These are phyloP conservation scores for Fragaria ananassa DNA, from an alignment of 306 rosid genomes.

Conservation along the genomic window DNA sequence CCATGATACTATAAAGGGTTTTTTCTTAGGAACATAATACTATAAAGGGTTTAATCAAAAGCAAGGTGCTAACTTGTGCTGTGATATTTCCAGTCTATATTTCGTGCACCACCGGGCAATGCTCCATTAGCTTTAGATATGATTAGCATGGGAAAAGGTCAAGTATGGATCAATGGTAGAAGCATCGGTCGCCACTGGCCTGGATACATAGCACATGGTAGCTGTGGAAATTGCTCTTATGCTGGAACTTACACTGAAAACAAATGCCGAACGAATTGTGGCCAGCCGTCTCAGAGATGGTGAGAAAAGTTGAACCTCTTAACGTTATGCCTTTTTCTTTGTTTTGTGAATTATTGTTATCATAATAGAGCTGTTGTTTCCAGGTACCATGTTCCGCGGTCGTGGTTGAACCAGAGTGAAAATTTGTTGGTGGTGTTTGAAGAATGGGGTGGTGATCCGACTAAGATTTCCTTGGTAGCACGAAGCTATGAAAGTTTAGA, in stretches of 20 bases:
- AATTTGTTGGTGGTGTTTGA: conserved; percentile 79
- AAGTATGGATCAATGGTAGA: conserved; percentile 76
- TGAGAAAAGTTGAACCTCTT: conserved; percentile 33
- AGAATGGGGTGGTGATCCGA: conserved; percentile 90
- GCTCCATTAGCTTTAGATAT: conserved; percentile 84
- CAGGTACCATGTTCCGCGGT: conserved; percentile 97
- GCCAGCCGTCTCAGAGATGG: conserved; percentile 92
- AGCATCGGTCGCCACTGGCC: conserved; percentile 97
- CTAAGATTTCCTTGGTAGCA: conserved; percentile 52
- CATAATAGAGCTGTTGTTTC: conserved; percentile 20
- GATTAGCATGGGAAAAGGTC: conserved; percentile 91
- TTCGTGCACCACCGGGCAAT: conserved; percentile 62
- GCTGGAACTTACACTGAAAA: conserved; percentile 64
- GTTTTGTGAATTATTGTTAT: conserved; percentile 3
- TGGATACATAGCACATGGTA: conserved; percentile 57
- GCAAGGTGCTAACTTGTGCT: background rate
- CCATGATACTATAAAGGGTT: background rate
- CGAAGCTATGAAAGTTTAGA: background rate
- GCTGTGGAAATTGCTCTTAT: conserved; percentile 62
- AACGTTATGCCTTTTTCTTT: background rate
- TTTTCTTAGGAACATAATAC: background rate
- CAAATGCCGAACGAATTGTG: conserved; percentile 65
- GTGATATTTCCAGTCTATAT: conserved; percentile 30
- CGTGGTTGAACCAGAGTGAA: conserved; percentile 67
- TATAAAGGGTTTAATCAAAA: background rate